Evolutionary conservation across 768 basidiomycete genomes (phyloP).

Genomic region (Chalciporus pseudorubinellus): DNA sequence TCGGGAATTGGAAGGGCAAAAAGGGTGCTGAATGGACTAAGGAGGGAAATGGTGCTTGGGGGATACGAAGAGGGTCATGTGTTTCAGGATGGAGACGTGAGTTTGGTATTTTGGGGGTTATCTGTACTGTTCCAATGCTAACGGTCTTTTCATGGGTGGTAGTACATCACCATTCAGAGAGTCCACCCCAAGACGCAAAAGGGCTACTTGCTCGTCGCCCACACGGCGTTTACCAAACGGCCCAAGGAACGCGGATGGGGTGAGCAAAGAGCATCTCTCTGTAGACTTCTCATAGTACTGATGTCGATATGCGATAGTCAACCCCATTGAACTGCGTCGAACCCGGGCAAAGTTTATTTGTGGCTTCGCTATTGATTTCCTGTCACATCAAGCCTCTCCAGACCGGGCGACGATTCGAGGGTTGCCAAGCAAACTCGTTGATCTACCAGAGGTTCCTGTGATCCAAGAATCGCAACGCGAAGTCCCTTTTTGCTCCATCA

Average conservation of each 20-base stretch:
- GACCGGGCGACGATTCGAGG: constrained; percentile 62
- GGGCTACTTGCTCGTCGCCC: constrained; percentile 89
- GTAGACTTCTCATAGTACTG: not conserved
- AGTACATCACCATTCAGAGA: constrained; percentile 94
- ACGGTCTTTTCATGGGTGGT: constrained; percentile 1
- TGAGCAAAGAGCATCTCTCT: constrained; percentile 36
- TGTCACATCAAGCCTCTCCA: constrained; percentile 52
- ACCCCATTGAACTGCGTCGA: constrained; percentile 78
- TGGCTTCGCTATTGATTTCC: constrained; percentile 72
- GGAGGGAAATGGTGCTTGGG: constrained; percentile 87
- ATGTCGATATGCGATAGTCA: constrained; percentile 46
- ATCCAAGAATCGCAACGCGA: constrained; percentile 61
- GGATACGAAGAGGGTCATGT: constrained; percentile 92
- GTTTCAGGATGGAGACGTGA: constrained; percentile 92
- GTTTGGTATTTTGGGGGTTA: constrained; percentile 30
- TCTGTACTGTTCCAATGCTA: not conserved
- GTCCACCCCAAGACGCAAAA: constrained; percentile 88
- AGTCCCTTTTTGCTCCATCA: constrained; percentile 73
- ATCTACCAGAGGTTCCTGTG: constrained; percentile 58
- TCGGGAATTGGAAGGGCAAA: constrained; percentile 60
- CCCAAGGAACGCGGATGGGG: constrained; percentile 78
- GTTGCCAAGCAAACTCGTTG: constrained; percentile 64
- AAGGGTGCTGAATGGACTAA: constrained; percentile 80
- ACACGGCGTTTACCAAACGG: constrained; percentile 87
- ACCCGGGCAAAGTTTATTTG: constrained; percentile 78